Conservation (phyloP, 345 rosid species). For the Noccaea caerulescens region DNA sequence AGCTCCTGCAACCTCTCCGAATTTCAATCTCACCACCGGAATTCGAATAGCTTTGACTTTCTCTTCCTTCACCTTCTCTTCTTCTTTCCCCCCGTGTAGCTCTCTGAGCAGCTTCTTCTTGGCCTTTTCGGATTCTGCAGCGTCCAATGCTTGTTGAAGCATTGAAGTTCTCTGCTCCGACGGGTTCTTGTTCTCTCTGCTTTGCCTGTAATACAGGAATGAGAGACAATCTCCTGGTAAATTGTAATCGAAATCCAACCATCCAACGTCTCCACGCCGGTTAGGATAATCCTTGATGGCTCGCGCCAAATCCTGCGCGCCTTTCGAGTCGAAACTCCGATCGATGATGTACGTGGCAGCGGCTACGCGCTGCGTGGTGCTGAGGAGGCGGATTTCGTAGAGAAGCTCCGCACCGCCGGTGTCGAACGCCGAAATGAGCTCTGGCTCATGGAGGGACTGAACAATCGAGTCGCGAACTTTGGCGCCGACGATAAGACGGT, state of each 20-base stretch:
- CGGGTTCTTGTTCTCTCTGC: slow-evolving; percentile 65
- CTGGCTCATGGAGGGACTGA: slow-evolving; percentile 59
- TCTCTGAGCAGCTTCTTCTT: slow-evolving; percentile 51
- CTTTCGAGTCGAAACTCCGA: slow-evolving; percentile 52
- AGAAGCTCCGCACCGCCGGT: slow-evolving; percentile 77
- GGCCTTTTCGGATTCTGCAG: slow-evolving; percentile 69
- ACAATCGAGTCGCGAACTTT: slow-evolving; percentile 71
- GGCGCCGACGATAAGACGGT: slow-evolving; percentile 74
- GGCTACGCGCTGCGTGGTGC: slow-evolving; percentile 60
- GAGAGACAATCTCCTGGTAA: slow-evolving; percentile 84
- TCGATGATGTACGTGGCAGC: slow-evolving; percentile 58
- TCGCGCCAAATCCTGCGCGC: slow-evolving; percentile 75
- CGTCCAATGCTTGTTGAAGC: slow-evolving; percentile 62
- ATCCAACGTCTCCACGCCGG: slow-evolving; percentile 62
- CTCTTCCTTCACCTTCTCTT: slow-evolving; percentile 28
- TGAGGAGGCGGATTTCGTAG: slow-evolving; percentile 79
- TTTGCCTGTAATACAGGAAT: slow-evolving; percentile 71
- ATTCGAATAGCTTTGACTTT: slow-evolving; percentile 44
- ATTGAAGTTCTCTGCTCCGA: slow-evolving; percentile 56
- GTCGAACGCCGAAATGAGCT: slow-evolving; percentile 63
- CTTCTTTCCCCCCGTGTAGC: slow-evolving; percentile 47
- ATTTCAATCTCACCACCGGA: slow-evolving; percentile 72
- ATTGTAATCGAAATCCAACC: slow-evolving; percentile 68
- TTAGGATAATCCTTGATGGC: slow-evolving; percentile 85
- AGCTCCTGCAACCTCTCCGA: slow-evolving; percentile 85